Evolutionary conservation across 257 asterid species (phyloP), one percentile per base, ranked within the genome.

Genomic region (Nicotiana tomentosiformis): DNA sequence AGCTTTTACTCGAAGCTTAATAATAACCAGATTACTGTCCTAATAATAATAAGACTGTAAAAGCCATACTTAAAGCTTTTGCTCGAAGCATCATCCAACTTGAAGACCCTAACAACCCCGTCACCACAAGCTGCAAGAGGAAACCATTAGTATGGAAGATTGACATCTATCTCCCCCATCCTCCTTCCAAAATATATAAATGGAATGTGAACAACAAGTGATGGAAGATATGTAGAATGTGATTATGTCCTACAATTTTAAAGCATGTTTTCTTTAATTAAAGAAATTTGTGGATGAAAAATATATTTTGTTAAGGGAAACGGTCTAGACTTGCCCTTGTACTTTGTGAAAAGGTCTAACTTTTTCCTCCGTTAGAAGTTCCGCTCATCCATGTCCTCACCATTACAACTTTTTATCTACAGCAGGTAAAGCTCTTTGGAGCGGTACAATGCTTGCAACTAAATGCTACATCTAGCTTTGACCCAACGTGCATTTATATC

Each of bases 51-150:
- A 23, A 72, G 56, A 76, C 80, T 49, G 80, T 76, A 51, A 51
- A 87, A 87, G 68, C 18, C 87, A 74, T 96, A 96, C 99, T 96
- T 96, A 90, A 96, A 96, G 87, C 99, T 96, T 92, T 93, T 96
- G 90, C 96, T 92, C 77, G 96, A 82, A 62, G 90, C 98, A 84
- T 96, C 98, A 80, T 96, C 99, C 97, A 96, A 84, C 89, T 86
- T 92, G 95, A 96, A 96, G 84, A 96, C 90, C 94, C 99, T 90
- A 83, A 94, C 88, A 87, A 91, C 87, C 33, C 97, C 97, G 83
- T 96, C 99, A 79, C 92, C 96, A 78, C 98, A 96, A 84, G 97
- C 99, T 94, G 97, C 78, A 74, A 7, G 65, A 76, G 82, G 77
- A 82, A 83, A 76, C 60, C 81, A 85, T 61, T 76, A 76, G 29